Evolutionary conservation across 371 early-diverging fungal genomes (phyloP), one percentile per base, ranked within the genome.

Genomic region (Lichtheimia ramosa): DNA sequence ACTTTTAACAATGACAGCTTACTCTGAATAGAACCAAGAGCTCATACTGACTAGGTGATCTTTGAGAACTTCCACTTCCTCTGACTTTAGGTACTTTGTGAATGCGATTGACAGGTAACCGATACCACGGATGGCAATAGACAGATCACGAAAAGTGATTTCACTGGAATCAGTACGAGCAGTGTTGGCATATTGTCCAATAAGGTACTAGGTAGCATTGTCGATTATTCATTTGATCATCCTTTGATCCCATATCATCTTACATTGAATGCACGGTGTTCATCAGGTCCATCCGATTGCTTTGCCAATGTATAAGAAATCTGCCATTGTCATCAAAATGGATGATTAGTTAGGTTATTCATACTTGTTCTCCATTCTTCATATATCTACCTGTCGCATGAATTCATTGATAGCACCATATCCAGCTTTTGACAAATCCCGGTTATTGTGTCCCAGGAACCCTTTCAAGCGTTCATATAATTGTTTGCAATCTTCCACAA

Each of bases 41-140:
- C 82, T 77, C 54, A 82, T 84, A 49, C 74, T 71, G 24, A 88
- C 67, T 3, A 91, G 71, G 10, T 75, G 65, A 2, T 75, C 68
- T 3, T 80, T 68, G 8, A 90, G 52, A 2, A 61, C 54, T 12
- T 73, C 65, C 16, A 85, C 65, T 42, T 86, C 81, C 6, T 75
- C 73, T 16, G 59, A 58, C 0, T 68, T 56, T 58, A 81, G 57
- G 14, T 77, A 75, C 12, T 66, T 69, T 46, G 77, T 79, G 65
- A 81, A 86, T 0, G 84, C 83, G n/a, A 74, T 74, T 0, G 90
- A 82, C 59, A 92, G 86, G 55, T 86, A 83, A 0, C 93, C 93
- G 39, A 88, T 79, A 10, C 89, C 87, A 51, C 87, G 77, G 43
- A 92, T 83, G 4, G 89, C 85, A 3, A 86, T 72, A 2, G 92